Base-by-base conservation (phyloP, 441 rosid genomes). In the Pelargonium fulgidum region DNA sequence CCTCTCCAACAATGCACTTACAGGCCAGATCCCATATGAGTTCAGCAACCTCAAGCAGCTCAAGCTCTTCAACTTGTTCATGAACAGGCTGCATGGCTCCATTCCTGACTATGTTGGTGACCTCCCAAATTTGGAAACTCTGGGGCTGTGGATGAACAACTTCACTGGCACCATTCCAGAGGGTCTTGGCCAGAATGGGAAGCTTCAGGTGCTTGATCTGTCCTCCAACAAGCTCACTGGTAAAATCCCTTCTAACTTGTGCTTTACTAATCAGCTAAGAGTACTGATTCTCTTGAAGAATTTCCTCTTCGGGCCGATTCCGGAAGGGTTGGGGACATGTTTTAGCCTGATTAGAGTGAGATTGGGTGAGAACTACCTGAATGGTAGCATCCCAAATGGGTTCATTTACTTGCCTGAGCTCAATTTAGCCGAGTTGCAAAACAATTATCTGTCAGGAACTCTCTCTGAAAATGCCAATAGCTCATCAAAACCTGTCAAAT, bases 221-320 rank as follows among this genome's bases (percentile, higher is more conserved):
- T 84, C 87, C 20, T 80, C 87, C 76, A 81, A 81, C 75, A 84
- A 84, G 78, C 82, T 84, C 67, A 84, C 87, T 2, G 87, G 87
- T 42, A 80, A 66, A 19, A 76, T 84, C 62, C 85, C 85, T 58
- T 72, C 54, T 9, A 70, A 68, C 44, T 62, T 84, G 68, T 82
- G 85, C 58, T 52, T 66, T n/a, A 78, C 82, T 3, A 77, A 80
- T 63, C 76, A 70, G 68, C 75, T 84, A 2, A 72, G 45, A 59
- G 73, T 63, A 13, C 41, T 84, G 11, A 77, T 84, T 50, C 77
- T 82, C 26, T 64, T 82, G 68, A 79, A 80, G n/a, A 84, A 84
- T 70, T 84, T 80, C 73, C 79, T 84, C 36, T 77, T 80, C 0
- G 87, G 87, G 29, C 77, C 81, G 5, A 76, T 84, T 52, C 85